A percentile compares a stretch with the other conserved stretches of the same genome.
These are phyloP conservation scores for Gamarada debralockiae DNA, from an alignment of 495 filamentous ascomycete species.

Conservation along the genomic window DNA sequence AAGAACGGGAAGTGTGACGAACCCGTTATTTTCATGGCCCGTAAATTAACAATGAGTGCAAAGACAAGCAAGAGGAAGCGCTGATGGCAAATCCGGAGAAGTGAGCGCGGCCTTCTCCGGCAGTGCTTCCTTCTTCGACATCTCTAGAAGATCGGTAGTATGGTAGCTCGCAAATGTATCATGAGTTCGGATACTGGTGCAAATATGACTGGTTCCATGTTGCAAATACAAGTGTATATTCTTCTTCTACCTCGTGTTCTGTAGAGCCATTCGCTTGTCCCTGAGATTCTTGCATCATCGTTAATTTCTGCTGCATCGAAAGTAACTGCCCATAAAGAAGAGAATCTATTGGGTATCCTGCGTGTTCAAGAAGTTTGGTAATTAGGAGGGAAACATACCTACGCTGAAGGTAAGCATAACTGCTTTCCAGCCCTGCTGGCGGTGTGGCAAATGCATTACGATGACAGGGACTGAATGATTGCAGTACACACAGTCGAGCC, in stretches of 20 bases:
- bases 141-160: constrained; percentile 12
- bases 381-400: constrained; percentile 1
- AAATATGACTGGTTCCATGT: background rate
- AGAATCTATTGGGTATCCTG: background rate
- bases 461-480: constrained; percentile 1
- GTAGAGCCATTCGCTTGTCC: background rate
- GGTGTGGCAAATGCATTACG: constrained; percentile 11
- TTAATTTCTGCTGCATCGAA: background rate
- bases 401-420: constrained; percentile 10
- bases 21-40: background rate
- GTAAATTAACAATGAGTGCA: constrained; percentile 9
- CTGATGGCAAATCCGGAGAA: constrained; percentile 15
- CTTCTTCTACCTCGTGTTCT: background rate
- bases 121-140: constrained; percentile 19
- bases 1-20: constrained; percentile 11
- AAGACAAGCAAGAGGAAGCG: constrained; percentile 14
- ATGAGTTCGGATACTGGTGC: background rate
- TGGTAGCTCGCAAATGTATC: background rate
- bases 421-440: constrained; percentile 11
- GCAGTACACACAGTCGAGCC: background rate
- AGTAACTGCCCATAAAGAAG: constrained; percentile 8
- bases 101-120: constrained; percentile 7
- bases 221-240: background rate
- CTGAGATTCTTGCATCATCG: background rate
- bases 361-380: constrained; percentile 10